phyloP scores from a whole-genome alignment of 805 yeast species.

The Torulaspora quercuum region DNA sequence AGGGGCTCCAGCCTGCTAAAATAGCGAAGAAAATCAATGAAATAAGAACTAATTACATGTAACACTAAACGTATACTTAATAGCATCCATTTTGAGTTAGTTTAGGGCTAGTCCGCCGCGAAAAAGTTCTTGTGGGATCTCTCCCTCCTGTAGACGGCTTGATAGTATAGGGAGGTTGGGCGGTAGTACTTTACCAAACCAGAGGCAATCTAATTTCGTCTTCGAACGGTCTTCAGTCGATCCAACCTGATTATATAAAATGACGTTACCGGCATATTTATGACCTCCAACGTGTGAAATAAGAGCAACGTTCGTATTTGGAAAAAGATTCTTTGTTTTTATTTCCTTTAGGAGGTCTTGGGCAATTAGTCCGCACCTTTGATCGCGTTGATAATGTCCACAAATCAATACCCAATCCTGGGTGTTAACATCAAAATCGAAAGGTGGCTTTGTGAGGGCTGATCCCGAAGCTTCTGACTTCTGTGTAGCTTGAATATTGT shows the following conservation, averaged over 20 bases:
- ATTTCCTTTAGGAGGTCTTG: constrained; percentile 20
- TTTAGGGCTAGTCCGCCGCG: constrained; percentile 41
- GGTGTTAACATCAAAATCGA: constrained; percentile 9
- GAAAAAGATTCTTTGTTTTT: constrained; percentile 1
- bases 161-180: constrained; percentile 64
- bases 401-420: constrained; percentile 26
- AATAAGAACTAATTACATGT: constrained; percentile 30
- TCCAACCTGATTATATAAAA: constrained; percentile 48
- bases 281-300: constrained; percentile 85
- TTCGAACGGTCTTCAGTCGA: constrained; percentile 6
- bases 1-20: constrained; percentile 38
- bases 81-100: background rate
- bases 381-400: constrained; percentile 30
- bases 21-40: constrained; percentile 25
- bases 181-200: constrained; percentile 79
- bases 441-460: constrained; percentile 3
- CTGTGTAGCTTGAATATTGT: constrained; percentile 9
- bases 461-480: background rate
- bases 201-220: constrained; percentile 39
- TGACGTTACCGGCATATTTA: constrained; percentile 76
- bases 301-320: constrained; percentile 46
- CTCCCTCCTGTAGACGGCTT: constrained; percentile 48
- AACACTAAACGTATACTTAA: constrained; percentile 5
- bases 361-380: constrained; percentile 28
- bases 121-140: constrained; percentile 53